Evolutionary conservation across 2,329 filamentous ascomycete species (phyloP), one percentile per base, ranked within the genome.

Genomic region (Ophiostoma sp.): DNA sequence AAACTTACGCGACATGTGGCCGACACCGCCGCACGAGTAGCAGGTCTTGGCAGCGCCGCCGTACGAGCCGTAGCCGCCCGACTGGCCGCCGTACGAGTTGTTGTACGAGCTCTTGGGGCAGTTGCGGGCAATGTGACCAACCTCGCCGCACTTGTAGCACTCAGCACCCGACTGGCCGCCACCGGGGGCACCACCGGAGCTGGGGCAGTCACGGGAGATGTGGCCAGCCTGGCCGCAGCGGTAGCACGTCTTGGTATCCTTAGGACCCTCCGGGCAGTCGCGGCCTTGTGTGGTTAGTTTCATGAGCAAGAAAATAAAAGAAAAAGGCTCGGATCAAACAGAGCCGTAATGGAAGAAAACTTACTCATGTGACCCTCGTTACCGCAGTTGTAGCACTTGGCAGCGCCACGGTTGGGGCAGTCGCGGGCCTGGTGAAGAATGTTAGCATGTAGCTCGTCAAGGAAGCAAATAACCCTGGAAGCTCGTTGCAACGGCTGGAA

Each of bases 111-210:
- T 87, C 85, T 93, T 89, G 80, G 89, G 87, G 90, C 93, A 96
- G 88, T 94, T 94, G 79, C 93, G 94, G 79, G 96, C 95, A 83
- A 98, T 98, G 88, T 98, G 96, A 75, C 96, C 96, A 78, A 94
- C 88, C 87, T 97, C 93, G 76, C 95, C 95, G 85, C 96, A 99
- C 92, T 98, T 98, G 91, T 98, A 98, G 90, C 94, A 97, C 85
- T 97, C 92, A 78, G 92, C 87, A 73, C 84, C 82, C 76, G 84
- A 82, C 78, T 82, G 82, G 77, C 83, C 82, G 77, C 84, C 85
- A 73, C 76, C 73, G 33, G 39, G 64, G 55, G 64, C 57, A 75
- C 82, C 84, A 71, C 85, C 85, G 76, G 84, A 85, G 73, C 86
- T 85, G 82, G 84, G 90, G 86, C 92, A 95, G 81, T 98, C 95